These are phyloP conservation scores for Rhodomyrtus psidioides DNA, from an alignment of 441 rosid genomes.

Conservation along the genomic window DNA sequence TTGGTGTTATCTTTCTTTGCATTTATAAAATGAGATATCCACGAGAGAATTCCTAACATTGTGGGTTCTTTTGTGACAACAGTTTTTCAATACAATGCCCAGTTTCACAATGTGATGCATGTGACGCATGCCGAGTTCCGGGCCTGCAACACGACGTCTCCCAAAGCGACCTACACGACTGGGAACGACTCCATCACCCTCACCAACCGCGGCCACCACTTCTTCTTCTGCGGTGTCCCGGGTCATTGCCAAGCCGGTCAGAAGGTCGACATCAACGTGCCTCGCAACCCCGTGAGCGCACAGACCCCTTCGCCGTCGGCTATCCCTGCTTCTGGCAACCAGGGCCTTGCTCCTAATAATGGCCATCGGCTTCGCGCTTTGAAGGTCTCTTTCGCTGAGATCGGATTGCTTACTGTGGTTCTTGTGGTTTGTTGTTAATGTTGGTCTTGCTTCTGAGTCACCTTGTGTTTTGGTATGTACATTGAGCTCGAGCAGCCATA, in stretches of 20 bases:
- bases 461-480: neutral
- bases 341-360: conserved; percentile 32
- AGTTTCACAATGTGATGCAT: conserved; percentile 85
- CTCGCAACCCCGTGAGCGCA: conserved; percentile 14
- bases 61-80: neutral
- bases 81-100: conserved; percentile 73
- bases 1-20: neutral
- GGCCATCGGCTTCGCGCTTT: neutral
- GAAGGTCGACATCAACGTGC: conserved; percentile 83
- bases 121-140: conserved; percentile 71
- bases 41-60: neutral
- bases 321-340: conserved; percentile 33
- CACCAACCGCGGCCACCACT: conserved; percentile 68
- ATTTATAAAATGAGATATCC: neutral
- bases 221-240: conserved; percentile 78
- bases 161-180: conserved; percentile 55
- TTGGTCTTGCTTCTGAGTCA: neutral
- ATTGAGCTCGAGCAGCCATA: neutral
- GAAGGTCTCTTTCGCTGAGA: neutral
- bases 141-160: conserved; percentile 53
- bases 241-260: conserved; percentile 89
- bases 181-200: conserved; percentile 83
- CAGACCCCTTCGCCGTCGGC: conserved; percentile 27
- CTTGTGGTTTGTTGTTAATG: neutral
- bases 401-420: conserved; percentile 10